Evolutionary conservation across 1,284 basidiomycete species (phyloP).

Genomic region (Cryptococcus sp.): DNA sequence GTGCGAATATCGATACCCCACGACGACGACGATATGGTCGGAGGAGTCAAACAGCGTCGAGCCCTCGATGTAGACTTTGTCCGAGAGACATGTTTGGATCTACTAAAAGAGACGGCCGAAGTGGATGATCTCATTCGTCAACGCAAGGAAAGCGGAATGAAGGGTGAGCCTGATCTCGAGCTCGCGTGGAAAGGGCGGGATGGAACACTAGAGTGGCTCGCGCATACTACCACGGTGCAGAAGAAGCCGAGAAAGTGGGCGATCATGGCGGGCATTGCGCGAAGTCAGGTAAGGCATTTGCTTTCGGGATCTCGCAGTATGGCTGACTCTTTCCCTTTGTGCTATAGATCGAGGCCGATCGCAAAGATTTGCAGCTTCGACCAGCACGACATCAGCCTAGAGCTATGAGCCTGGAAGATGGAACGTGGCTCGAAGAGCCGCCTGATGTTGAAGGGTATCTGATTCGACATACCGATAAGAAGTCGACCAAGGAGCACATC

Average conservation of each 20-base stretch:
- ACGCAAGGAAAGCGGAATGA: conserved; percentile 9
- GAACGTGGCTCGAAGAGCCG: conserved; percentile 44
- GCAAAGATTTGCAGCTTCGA: conserved; percentile 38
- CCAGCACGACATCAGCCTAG: conserved; percentile 39
- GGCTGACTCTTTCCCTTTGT: neutral
- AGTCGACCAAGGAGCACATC: conserved; percentile 27
- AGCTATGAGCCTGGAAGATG: conserved; percentile 39
- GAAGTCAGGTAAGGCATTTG: conserved; percentile 22
- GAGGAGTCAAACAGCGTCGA: conserved; percentile 11
- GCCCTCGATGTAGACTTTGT: conserved; percentile 27
- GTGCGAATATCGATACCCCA: conserved; percentile 40
- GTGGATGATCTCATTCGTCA: conserved; percentile 30
- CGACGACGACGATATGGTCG: conserved; percentile 30
- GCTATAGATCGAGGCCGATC: conserved; percentile 12
- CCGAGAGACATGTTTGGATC: conserved; percentile 34
- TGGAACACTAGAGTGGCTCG: conserved; percentile 49
- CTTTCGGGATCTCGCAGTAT: neutral
- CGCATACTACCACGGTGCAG: conserved; percentile 37
- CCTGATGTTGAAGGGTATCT: conserved; percentile 49
- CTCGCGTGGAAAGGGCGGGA: conserved; percentile 45
- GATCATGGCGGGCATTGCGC: conserved; percentile 44
- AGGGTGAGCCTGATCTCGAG: conserved; percentile 26
- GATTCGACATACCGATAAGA: conserved; percentile 23
- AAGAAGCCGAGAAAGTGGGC: conserved; percentile 42
- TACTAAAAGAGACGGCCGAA: conserved; percentile 31